Percentiles rank a stretch among this genome's conserved stretches.
Evolutionary conservation across 495 filamentous ascomycete genomes (phyloP).

Genomic region (Filosporella fistucella): DNA sequence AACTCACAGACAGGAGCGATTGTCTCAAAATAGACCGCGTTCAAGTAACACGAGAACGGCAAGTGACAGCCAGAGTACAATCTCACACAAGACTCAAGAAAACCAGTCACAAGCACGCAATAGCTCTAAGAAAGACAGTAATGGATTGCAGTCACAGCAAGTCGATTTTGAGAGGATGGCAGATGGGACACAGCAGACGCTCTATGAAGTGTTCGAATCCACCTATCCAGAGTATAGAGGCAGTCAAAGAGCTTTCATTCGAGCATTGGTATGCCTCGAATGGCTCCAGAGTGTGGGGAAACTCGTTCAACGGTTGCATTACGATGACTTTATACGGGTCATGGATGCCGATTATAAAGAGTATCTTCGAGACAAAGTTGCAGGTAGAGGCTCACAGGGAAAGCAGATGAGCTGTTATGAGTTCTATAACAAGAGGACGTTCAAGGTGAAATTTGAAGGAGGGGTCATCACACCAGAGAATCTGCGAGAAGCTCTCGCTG

Average conservation of each 20-base stretch:
- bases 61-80: too few relatives aligned
- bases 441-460: slow-evolving; percentile 31
- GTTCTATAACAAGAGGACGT: slow-evolving; percentile 37
- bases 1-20: too few relatives aligned
- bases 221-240: slow-evolving; percentile 56
- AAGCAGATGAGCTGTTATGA: slow-evolving; percentile 28
- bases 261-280: slow-evolving; percentile 49
- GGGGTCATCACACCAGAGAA: slow-evolving; percentile 34
- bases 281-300: slow-evolving; percentile 34
- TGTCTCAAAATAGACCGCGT: too few relatives aligned
- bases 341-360: slow-evolving; percentile 36
- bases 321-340: slow-evolving; percentile 64
- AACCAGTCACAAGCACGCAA: too few relatives aligned
- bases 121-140: too few relatives aligned
- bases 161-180: too few relatives aligned
- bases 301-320: slow-evolving; percentile 46
- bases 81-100: too few relatives aligned
- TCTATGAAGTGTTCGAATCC: slow-evolving; percentile 45
- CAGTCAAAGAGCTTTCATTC: slow-evolving; percentile 46
- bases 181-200: too few relatives aligned
- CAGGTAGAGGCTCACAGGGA: not conserved
- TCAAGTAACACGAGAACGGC: too few relatives aligned
- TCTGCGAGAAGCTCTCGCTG: slow-evolving; percentile 22
- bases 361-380: slow-evolving; percentile 23
- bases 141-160: too few relatives aligned